A percentile compares a stretch with the other conserved stretches of the same genome.
phyloP scores from a whole-genome alignment of 805 yeast genomes.

The Yamadazyma scolyti region DNA sequence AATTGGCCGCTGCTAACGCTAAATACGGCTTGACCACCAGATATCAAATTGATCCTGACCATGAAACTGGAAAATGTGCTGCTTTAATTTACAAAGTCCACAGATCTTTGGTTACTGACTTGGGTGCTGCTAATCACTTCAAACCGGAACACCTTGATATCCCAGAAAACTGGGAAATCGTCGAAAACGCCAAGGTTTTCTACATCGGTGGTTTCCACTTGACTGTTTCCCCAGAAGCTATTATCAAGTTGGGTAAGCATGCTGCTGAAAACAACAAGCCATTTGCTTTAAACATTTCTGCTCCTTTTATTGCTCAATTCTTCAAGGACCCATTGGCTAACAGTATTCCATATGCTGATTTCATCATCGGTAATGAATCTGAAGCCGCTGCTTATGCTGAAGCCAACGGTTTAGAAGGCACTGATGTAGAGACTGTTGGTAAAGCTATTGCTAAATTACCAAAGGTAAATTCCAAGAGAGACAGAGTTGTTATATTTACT shows the following conservation, averaged over 20 bases:
- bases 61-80: constrained; percentile 97
- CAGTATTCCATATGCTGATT: constrained; percentile 83
- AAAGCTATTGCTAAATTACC: constrained; percentile 75
- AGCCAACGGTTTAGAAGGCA: constrained; percentile 62
- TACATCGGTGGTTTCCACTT: constrained; percentile 99
- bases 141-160: constrained; percentile 80
- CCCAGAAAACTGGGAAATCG: constrained; percentile 85
- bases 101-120: constrained; percentile 93
- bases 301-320: constrained; percentile 94
- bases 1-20: constrained; percentile 76
- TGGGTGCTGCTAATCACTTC: constrained; percentile 98
- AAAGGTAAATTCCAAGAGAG: constrained; percentile 61
- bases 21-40: constrained; percentile 84
- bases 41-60: constrained; percentile 73
- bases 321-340: constrained; percentile 87
- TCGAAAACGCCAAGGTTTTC: constrained; percentile 74
- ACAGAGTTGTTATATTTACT: constrained; percentile 89
- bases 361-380: constrained; percentile 90
- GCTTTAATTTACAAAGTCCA: constrained; percentile 84
- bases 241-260: constrained; percentile 82
- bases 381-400: constrained; percentile 95
- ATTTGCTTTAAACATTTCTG: constrained; percentile 83
- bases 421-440: constrained; percentile 74
- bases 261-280: constrained; percentile 80
- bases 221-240: constrained; percentile 96